Percentiles rank a stretch among this genome's conserved stretches.
These are phyloP conservation scores for Tolypocladium inflatum DNA, from an alignment of 2,329 filamentous ascomycete species.

Conservation along the genomic window DNA sequence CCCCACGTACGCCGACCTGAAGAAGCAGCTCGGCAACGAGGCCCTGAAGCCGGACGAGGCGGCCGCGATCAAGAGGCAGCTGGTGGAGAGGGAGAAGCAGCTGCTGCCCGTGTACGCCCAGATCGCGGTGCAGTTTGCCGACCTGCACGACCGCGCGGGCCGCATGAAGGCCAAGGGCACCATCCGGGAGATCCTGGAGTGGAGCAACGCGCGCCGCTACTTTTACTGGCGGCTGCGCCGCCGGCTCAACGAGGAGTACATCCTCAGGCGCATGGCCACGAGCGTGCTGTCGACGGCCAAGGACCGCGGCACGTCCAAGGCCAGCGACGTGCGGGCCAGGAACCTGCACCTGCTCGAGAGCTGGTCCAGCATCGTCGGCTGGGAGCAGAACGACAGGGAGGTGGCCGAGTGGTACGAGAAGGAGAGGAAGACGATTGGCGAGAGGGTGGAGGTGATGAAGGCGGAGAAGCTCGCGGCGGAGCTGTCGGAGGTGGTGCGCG, in stretches of 20 bases:
- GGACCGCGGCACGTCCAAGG: slow-evolving; percentile 27
- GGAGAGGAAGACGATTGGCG: slow-evolving; percentile 72
- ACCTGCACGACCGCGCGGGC: slow-evolving; percentile 91
- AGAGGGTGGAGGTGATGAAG: slow-evolving; percentile 80
- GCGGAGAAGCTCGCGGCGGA: slow-evolving; percentile 52
- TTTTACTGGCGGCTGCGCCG: slow-evolving; percentile 99
- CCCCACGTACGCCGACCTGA: slow-evolving; percentile 70
- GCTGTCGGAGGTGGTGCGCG: slow-evolving; percentile 33
- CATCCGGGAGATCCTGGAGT: slow-evolving; percentile 75
- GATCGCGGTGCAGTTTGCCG: slow-evolving; percentile 93
- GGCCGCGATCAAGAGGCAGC: slow-evolving; percentile 71
- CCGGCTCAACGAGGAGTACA: slow-evolving; percentile 93
- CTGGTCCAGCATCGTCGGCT: slow-evolving; percentile 72
- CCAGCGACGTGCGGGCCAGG: slow-evolving; percentile 47
- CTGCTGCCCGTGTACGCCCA: slow-evolving; percentile 90
- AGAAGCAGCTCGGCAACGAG: slow-evolving; percentile 59
- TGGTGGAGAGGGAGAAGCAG: slow-evolving; percentile 76
- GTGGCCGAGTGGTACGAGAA: slow-evolving; percentile 96
- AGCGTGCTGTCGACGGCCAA: slow-evolving; percentile 21
- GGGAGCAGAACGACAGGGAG: slow-evolving; percentile 68
- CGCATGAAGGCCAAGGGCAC: slow-evolving; percentile 98
- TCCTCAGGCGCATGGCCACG: slow-evolving; percentile 76
- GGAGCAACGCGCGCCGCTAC: slow-evolving; percentile 87
- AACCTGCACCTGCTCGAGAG: slow-evolving; percentile 70
- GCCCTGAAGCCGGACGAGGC: slow-evolving; percentile 64